Base-by-base conservation (phyloP, 768 basidiomycete genomes). In the Boletus insuetus region DNA sequence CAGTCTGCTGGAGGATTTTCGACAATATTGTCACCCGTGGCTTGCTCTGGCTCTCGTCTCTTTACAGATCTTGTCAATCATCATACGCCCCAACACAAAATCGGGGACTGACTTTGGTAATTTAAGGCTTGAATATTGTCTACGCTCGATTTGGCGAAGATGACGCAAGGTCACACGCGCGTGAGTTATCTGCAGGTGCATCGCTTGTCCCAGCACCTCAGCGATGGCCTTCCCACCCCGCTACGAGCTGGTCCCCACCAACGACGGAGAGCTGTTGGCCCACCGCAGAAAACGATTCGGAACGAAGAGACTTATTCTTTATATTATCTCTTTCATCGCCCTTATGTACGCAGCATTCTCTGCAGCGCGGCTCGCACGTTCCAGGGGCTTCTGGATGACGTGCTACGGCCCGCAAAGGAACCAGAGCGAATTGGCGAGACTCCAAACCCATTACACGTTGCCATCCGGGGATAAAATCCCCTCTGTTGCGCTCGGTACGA, bases 401-500 rank as follows among this genome's bases (percentile, higher is more conserved):
- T 66, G 67, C 38, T 54, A 55, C 22, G 59, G 62, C 3, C 44
- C 59, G 4, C 66, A 50, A 47, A 65, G 66, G 49, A 60, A 56
- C 51, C 56, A 60, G 43, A 67, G 62, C 19, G 54, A 22, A 12
- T 55, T 73, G 50, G 43, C 55, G 1, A 61, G 44, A 31, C 66
- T 77, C 14, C 73, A 83, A 0, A 77, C 73, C 7, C 75, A 84
- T 65, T 87, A 77, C 62, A 78, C 75, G 1, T 73, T 89, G 14
- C 82, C 84, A 5, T 86, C 85, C 34, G 87, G 87, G 0, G 82
- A 85, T 59, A 77, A 78, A 57, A 87, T 89, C 31, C 87, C 87
- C 0, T 75, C 81, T 13, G 78, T 88, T 43, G 86, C 86, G 5
- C 75, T 88, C 20, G 85, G 85, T 84, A 70, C 38, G 64, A 54